These are phyloP conservation scores for Trichoderma harzianum DNA, from an alignment of 2,329 filamentous ascomycete genomes.

Conservation along the genomic window DNA sequence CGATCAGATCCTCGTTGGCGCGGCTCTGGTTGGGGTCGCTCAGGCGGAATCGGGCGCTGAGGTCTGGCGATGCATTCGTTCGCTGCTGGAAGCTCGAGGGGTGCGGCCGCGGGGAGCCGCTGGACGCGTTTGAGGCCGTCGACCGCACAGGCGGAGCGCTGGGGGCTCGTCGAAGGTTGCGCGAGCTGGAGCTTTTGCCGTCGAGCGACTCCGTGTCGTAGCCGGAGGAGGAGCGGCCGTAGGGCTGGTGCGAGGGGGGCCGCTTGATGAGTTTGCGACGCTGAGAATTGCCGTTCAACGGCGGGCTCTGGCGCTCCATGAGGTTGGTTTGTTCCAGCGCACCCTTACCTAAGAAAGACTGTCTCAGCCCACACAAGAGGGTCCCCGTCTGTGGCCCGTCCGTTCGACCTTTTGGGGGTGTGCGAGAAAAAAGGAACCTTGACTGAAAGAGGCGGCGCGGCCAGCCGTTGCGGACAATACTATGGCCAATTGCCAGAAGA, in stretches of 20 bases:
- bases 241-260: conserved; percentile 49
- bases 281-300: conserved; percentile 46
- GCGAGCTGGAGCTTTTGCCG: conserved; percentile 54
- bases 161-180: conserved; percentile 58
- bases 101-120: conserved; percentile 30
- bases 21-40: conserved; percentile 28
- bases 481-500: conserved; percentile 5
- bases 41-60: conserved; percentile 31
- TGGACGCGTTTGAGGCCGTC: conserved; percentile 48
- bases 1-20: conserved; percentile 55
- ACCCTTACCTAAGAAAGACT: conserved; percentile 27
- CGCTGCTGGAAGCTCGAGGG: conserved; percentile 20
- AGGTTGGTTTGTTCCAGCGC: conserved; percentile 26
- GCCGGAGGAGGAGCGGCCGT: conserved; percentile 46
- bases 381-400: conserved; percentile 10
- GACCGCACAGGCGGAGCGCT: conserved; percentile 54
- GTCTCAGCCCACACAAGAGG: conserved; percentile 23
- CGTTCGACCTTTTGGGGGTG: conserved; percentile 16
- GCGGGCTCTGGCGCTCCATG: conserved; percentile 47
- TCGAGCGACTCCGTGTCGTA: conserved; percentile 54
- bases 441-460: conserved; percentile 17
- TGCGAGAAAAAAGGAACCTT: not conserved
- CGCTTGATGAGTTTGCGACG: conserved; percentile 64
- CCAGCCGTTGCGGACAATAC: conserved; percentile 9
- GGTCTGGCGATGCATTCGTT: conserved; percentile 44